Evolutionary conservation across 768 basidiomycete genomes (phyloP), one percentile per base, ranked within the genome.

Genomic region (Lactarius vividus): DNA sequence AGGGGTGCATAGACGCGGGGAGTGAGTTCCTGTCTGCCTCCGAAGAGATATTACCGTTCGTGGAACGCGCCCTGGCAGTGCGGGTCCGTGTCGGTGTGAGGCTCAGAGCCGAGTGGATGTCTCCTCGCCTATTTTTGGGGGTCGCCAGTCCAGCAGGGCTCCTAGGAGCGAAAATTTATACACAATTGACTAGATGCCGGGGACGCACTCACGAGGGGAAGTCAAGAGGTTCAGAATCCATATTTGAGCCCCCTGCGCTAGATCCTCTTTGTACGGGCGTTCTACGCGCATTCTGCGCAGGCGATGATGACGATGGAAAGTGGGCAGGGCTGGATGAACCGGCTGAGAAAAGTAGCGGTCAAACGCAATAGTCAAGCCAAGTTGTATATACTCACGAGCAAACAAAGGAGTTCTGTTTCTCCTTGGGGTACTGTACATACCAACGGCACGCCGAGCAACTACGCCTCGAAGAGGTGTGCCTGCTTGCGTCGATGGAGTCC

Each of bases 61-160:
- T 70, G 20, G 70, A 65, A 69, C 77, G 68, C 54, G 79, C 77
- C 60, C 78, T 78, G 56, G 79, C 66, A 57, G 81, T 77, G 70
- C 81, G 79, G 64, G 78, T 62, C 52, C 80, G 73, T 16, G 79
- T 77, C 28, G 76, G 81, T 57, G 87, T 82, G 73, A 90, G 67
- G 64, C 84, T 78, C 56, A 88, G 75, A 15, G 92, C 89, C 7
- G 94, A 94, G 74, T 96, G 94, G 44, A 97, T 96, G 71, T 97
- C 95, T 4, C 95, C 94, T 40, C 95, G 85, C 39, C 87, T 83
- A 70, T 89, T 89, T 73, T 82, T 85, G 16, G 85, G 91, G 0
- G 91, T 91, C 9, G 82, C 80, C 71, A 75, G 75, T 35, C 74
- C 73, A 5, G 78, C 73, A 18, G 86, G 87, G 69, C 83, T 86